Evolutionary conservation across 1,284 basidiomycete species (phyloP), one percentile per base, ranked within the genome.

Genomic region (Athelia psychrophila): DNA sequence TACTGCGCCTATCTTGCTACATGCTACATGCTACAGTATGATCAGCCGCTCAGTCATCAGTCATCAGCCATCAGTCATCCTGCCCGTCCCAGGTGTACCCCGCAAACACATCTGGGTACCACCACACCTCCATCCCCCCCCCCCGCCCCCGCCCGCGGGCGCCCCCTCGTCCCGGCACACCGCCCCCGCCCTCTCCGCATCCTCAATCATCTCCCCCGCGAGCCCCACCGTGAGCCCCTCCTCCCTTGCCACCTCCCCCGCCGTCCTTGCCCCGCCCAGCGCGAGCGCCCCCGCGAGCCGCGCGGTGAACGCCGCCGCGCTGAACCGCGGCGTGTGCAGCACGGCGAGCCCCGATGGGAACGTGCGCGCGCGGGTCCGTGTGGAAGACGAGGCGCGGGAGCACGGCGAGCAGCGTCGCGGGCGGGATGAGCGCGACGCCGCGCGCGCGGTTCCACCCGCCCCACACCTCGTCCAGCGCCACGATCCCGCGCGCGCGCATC

Each of bases 371-470:
- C 75, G 92, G 92, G 12, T 70, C 63, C 0, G 93, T 95, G 59
- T 86, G 78, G 1, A 62, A 59, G 0, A 86, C 80, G 8, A 99
- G 76, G 53, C 81, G 80, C 0, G 86, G 83, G 3, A 95, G 68
- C 10, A 88, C 85, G 42, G 83, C 78, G 5, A 91, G 76, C 57
- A 98, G 83, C 1, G 91, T 92, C 23, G 87, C 78, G 0, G 96
- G 96, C 2, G 95, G 90, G 27, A 98, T 83, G 38, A 98, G 81
- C 2, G 95, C 87, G 48, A 98, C 88, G 48, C 96, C 96, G 53
- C 96, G 75, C 2, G 93, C 94, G 49, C 96, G 86, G 68, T 98
- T 98, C 96, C 96, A 99, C 1, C 91, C 82, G 42, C 94, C 94
- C 96, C 96, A 99, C 0, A 94, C 89, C 67, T 98, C 95, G 66